Base-by-base conservation (phyloP, 345 rosid species). In the Salix udensis region DNA sequence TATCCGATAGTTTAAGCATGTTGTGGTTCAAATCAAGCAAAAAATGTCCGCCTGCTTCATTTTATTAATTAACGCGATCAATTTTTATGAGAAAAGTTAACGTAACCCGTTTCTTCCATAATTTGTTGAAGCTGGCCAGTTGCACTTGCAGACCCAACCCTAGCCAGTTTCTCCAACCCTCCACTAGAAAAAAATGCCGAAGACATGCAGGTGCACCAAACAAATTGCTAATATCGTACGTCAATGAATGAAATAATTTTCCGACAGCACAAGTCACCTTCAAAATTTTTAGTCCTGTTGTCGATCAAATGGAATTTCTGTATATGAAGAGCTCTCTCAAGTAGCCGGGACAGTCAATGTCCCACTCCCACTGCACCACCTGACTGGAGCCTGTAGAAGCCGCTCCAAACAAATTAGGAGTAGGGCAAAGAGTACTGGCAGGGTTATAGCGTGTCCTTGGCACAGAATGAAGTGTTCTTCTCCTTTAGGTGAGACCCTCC, bases 401-500 rank as follows among this genome's bases (percentile, higher is more conserved):
- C 77, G 77, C 76, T 76, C 82, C 74, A 82, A 84, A 73, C 82
- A 81, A 83, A 79, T 68, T 75, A 80, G 80, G 67, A 30, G 31
- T 48, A 55, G 68, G 73, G 67, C 19, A 44, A 9, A 9, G 34
- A 70, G 73, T 28, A 26, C 28, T 26, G 30, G 79, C 46, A 68
- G 80, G 79, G 74, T 73, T 68, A 36, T 52, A 24, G 6, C 55
- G 48, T 76, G 85, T 80, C 84, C 79, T 82, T 75, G 14, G 34
- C 77, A 72, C 79, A 70, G 55, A 73, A 70, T 76, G 71, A 80
- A 79, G 77, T 85, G 92, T 86, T 87, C 82, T 83, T 40, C 24
- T 53, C 11, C 11, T n/a, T 58, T 83, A 18, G 72, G 34, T 60
- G 58, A 70, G 74, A 71, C 73, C 77, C 74, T 65, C 21, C 50